Evolutionary conservation across 208 protist species (phyloP).

Genomic region (Leishmania aethiopica): DNA sequence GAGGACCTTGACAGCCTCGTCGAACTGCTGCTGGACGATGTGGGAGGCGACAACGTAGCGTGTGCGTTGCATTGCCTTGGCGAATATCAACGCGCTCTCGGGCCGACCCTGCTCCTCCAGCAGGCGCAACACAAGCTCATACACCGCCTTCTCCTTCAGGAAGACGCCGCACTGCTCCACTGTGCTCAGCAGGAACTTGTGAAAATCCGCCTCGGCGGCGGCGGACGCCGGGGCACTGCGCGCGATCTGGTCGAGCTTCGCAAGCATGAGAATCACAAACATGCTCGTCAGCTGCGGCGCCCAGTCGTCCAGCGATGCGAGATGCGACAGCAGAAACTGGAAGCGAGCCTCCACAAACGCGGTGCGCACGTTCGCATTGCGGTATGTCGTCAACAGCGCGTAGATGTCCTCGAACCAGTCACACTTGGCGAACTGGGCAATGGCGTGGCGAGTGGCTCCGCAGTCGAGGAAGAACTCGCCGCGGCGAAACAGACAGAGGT

Average conservation of each 20-base stretch:
- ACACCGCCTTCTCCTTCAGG: constrained; percentile 43
- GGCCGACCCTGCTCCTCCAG: constrained; percentile 87
- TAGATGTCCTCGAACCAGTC: constrained; percentile 73
- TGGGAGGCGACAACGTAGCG: constrained; percentile 62
- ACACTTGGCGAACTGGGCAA: constrained; percentile 57
- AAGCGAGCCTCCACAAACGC: constrained; percentile 61
- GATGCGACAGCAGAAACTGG: constrained; percentile 23
- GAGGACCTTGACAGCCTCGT: constrained; percentile 57
- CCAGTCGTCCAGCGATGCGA: constrained; percentile 19
- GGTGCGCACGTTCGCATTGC: constrained; percentile 30
- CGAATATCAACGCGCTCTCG: constrained; percentile 81
- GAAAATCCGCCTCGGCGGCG: constrained; percentile 18
- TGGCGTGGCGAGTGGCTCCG: constrained; percentile 36
- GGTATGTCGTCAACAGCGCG: constrained; percentile 36
- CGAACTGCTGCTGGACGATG: constrained; percentile 42
- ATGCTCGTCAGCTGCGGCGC: constrained; percentile 28
- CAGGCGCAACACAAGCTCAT: constrained; percentile 56
- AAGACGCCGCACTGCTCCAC: constrained; percentile 36
- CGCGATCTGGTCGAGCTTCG: constrained; percentile 24
- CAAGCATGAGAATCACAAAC: constrained; percentile 16
- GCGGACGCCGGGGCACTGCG: constrained; percentile 7
- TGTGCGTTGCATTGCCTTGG: constrained; percentile 71
- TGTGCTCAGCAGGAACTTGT: constrained; percentile 34
- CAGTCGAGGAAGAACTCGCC: constrained; percentile 61
- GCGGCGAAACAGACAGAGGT: constrained; percentile 42